These are phyloP conservation scores for Thraustochytrium sp. DNA, from an alignment of 352 stramenopile species.

Conservation along the genomic window DNA sequence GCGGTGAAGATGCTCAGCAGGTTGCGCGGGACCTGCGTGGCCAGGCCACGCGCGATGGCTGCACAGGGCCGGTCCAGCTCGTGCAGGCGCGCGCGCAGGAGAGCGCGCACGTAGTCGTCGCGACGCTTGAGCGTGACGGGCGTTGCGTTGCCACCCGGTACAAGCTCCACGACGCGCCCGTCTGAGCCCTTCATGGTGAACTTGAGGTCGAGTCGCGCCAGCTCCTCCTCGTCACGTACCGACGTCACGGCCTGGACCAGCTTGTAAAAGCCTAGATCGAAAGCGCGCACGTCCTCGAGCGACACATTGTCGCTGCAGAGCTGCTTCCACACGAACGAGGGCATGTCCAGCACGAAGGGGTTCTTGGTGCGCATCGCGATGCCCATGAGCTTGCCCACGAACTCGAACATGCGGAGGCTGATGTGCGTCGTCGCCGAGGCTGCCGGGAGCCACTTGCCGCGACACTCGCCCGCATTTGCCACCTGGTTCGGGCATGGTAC, in stretches of 20 bases:
- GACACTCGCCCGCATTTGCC: conserved; percentile 40
- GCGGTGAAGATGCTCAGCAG: conserved; percentile 58
- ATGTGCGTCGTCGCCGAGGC: conserved; percentile 34
- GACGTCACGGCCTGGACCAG: conserved; percentile 71
- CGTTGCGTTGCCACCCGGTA: background rate
- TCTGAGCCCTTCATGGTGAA: conserved; percentile 1
- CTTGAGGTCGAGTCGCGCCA: background rate
- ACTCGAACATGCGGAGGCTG: conserved; percentile 71
- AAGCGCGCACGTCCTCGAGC: conserved; percentile 66
- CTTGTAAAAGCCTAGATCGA: conserved; percentile 77
- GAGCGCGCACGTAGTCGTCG: background rate
- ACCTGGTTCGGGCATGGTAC: conserved; percentile 48
- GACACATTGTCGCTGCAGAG: conserved; percentile 66
- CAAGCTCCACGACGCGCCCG: conserved; percentile 2
- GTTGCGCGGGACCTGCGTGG: conserved; percentile 12
- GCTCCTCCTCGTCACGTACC: conserved; percentile 61
- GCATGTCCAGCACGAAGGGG: conserved; percentile 74
- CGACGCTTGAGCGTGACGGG: background rate
- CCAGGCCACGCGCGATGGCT: conserved; percentile 33
- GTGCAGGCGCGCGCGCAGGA: background rate
- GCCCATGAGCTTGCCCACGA: conserved; percentile 85
- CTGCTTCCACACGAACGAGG: conserved; percentile 78
- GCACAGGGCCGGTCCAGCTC: conserved; percentile 39
- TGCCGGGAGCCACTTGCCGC: conserved; percentile 49
- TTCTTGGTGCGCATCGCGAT: conserved; percentile 72